Evolutionary conservation across 345 rosid species (phyloP).

Genomic region (Corymbia maculata): DNA sequence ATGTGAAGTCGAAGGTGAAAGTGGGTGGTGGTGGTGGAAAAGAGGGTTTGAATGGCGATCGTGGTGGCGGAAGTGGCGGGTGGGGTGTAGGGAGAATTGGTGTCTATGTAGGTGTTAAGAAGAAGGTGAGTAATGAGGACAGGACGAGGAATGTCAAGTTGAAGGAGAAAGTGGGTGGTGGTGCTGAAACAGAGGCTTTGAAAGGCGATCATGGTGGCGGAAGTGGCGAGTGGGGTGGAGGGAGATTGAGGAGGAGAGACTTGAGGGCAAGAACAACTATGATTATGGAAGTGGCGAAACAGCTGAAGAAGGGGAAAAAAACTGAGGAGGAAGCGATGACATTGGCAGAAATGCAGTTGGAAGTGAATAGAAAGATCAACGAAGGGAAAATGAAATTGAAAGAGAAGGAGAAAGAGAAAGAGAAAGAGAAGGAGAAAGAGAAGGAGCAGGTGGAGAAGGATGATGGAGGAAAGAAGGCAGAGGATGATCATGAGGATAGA

Average conservation of each 20-base stretch:
- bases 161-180: slow-evolving; percentile 12
- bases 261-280: slow-evolving; percentile 20
- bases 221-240: slow-evolving; percentile 18
- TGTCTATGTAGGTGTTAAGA: slow-evolving; percentile 5
- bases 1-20: slow-evolving; percentile 8
- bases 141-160: background rate
- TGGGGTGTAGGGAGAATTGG: background rate
- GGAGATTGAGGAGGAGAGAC: slow-evolving; percentile 28
- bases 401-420: slow-evolving; percentile 9
- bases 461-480: slow-evolving; percentile 5
- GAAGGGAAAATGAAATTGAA: slow-evolving; percentile 22
- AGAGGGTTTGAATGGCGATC: too few species aligned
- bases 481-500: background rate
- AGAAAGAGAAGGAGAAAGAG: slow-evolving; percentile 4
- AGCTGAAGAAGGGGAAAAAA: slow-evolving; percentile 9
- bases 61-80: background rate
- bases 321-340: slow-evolving; percentile 59
- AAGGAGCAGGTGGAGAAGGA: slow-evolving; percentile 10
- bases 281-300: slow-evolving; percentile 16
- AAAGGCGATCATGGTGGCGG: background rate
- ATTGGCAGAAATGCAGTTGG: slow-evolving; percentile 59
- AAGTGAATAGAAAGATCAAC: slow-evolving; percentile 23
- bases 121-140: slow-evolving; percentile 1
- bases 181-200: background rate
- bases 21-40: background rate